Evolutionary conservation across 768 basidiomycete species (phyloP).

Genomic region (Mrakia hoshinonis): DNA sequence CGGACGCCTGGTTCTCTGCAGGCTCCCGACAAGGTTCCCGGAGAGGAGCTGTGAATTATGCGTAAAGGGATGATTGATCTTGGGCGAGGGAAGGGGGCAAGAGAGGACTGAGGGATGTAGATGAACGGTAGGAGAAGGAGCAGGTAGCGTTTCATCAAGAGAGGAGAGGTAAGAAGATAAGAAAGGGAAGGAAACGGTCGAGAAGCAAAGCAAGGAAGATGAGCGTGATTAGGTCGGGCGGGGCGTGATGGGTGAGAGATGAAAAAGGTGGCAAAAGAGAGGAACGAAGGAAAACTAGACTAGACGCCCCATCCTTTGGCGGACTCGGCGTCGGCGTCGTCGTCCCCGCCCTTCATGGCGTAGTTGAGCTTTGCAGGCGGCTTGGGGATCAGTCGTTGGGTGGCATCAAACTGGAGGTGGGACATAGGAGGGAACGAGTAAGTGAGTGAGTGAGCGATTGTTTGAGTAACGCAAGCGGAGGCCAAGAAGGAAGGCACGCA

Average conservation of each 20-base stretch:
- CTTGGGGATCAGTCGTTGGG: conserved; percentile 7
- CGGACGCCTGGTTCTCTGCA: too few relatives aligned
- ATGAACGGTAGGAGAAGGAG: too few relatives aligned
- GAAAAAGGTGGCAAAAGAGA: not conserved
- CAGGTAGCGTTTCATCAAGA: too few relatives aligned
- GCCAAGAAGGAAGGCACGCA: not conserved
- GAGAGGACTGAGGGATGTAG: not conserved
- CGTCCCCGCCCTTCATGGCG: conserved; percentile 5
- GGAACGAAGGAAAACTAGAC: not conserved
- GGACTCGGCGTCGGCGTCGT: not conserved
- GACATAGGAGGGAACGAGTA: not conserved
- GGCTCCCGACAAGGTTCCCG: too few relatives aligned
- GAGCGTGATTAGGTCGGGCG: too few relatives aligned
- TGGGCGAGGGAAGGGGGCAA: not conserved
- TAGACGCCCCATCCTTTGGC: conserved; percentile 3
- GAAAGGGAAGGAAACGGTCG: not conserved
- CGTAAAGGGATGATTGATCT: not conserved
- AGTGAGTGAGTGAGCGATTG: not conserved
- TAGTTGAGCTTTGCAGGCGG: conserved; percentile 14
- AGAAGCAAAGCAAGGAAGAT: not conserved
- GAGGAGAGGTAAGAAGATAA: not conserved
- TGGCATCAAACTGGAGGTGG: not conserved
- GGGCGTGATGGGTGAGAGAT: too few relatives aligned
- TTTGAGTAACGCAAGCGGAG: not conserved
- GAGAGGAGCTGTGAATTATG: too few relatives aligned